These are phyloP conservation scores for Penicillium maclennaniae DNA, from an alignment of 495 filamentous ascomycete species.

Conservation along the genomic window DNA sequence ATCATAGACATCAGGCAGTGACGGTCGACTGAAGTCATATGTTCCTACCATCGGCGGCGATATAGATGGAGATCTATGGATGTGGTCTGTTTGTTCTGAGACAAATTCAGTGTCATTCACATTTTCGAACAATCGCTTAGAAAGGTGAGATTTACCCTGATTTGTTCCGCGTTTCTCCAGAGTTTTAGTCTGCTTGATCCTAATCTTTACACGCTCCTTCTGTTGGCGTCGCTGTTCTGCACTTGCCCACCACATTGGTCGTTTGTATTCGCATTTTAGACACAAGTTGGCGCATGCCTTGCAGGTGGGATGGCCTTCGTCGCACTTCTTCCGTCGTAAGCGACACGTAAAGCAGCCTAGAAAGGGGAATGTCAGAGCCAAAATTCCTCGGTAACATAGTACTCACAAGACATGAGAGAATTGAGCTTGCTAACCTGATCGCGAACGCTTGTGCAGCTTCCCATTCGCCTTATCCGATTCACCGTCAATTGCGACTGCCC, in stretches of 20 bases:
- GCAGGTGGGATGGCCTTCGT: slow-evolving; percentile 84
- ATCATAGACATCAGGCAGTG: slow-evolving; percentile 53
- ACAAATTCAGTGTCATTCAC: not conserved
- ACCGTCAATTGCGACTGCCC: no score
- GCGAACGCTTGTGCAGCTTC: slow-evolving; percentile 89
- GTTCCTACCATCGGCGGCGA: slow-evolving; percentile 62
- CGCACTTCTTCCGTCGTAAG: slow-evolving; percentile 94
- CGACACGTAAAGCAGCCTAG: slow-evolving; percentile 98
- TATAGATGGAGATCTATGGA: not conserved
- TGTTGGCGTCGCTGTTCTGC: slow-evolving; percentile 76
- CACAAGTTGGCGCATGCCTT: slow-evolving; percentile 84
- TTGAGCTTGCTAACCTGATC: slow-evolving; percentile 61
- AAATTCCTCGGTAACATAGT: no score
- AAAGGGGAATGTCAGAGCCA: no score
- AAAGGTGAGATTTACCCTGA: slow-evolving; percentile 25
- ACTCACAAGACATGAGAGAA: no score
- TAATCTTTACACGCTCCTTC: slow-evolving; percentile 93
- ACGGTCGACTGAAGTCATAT: slow-evolving; percentile 68
- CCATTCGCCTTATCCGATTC: slow-evolving; percentile 21
- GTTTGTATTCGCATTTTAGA: slow-evolving; percentile 89
- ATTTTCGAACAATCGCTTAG: no score
- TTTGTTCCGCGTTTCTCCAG: slow-evolving; percentile 68
- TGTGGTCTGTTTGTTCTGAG: no score
- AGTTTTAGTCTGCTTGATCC: slow-evolving; percentile 94
- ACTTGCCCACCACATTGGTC: slow-evolving; percentile 95